Evolutionary conservation across 2,329 filamentous ascomycete species (phyloP), one percentile per base, ranked within the genome.

Genomic region (Aspergillus carbonarius): DNA sequence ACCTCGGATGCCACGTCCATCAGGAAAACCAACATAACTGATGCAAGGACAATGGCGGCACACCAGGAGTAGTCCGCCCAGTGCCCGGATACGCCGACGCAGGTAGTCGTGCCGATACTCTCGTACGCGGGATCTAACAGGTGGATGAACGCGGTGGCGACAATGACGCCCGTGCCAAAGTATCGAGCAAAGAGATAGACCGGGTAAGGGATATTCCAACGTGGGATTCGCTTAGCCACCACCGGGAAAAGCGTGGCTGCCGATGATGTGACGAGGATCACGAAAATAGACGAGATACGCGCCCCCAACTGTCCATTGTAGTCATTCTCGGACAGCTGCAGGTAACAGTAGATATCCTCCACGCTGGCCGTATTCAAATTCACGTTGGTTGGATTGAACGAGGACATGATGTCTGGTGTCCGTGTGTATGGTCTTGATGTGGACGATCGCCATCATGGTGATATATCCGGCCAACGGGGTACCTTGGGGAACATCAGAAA

Each of bases 41-140:
- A 80, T 0, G 75, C 68, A 37, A 85, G 68, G 2, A 79, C 79
- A 47, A 85, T 80, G 18, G 81, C 82, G 0, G 82, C 80, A 1
- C 78, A 78, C 82, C 83, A 85, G 0, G 78, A 74, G 69, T 82
- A 85, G 15, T 73, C 64, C 0, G 75, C 77, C 79, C 83, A 85
- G 46, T 76, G 73, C 1, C 79, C 81, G 0, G 82, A 84, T 74
- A 83, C 78, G 20, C 82, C 82, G 5, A 83, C 80, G 59, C 81
- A 84, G 23, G 77, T 77, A n/a, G 73, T 63, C 0, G 78, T 72
- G 4, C 81, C 81, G 54, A 81, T 80, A 54, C 77, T 73, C 1
- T 42, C 50, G 55, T 80, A 79, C 0, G 78, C 77, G 1, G 78
- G 78, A 34, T 80, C 78, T 18, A 80, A 74, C 7, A 81, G 73